Evolutionary conservation across 805 yeast genomes (phyloP), one percentile per base, ranked within the genome.

Genomic region (Metschnikowia corniflorae): DNA sequence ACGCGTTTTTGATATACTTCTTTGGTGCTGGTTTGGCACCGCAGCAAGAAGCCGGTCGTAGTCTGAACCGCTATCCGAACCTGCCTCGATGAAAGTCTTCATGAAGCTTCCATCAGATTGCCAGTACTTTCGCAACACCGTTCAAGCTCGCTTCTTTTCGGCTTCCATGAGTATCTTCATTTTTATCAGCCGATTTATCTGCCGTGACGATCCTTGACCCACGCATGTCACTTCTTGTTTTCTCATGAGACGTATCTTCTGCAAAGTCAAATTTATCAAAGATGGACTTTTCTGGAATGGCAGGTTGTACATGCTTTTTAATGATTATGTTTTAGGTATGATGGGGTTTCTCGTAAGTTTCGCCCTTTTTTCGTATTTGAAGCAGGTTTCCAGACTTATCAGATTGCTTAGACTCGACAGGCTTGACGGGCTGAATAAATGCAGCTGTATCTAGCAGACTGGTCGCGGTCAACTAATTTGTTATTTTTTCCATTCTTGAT

Each of bases 31-130:
- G 36, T 16, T 35, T 40, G 9, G 33, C 12, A 29, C 35, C 1
- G 43, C 34, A 1, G 43, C 48, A 16, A 48, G 37, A 10, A 48
- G 51, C 22, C 42, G 26, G 29, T 48, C 53, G 31, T 36, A 39
- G 30, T 48, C 53, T 2, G 48, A 44, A 28, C 46, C 52, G 19
- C 46, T 29, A 31, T 39, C 48, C 12, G 33, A 18, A 16, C 18
- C 35, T 7, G 27, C 16, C n/a, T 21, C 12, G 12, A 22, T 22
- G 16, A 7, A 12, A 3, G 17, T 18, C 27, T 15, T 26, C 12
- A 8, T 21, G 4, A 13, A 7, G 9, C 3, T 16, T 13, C 5
- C 21, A 15, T 31, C 12, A 9, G 3, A 5, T 6, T 16, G 2
- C 16, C 17, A 4, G 14, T 26, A 6, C 19, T 13, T 7, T 5